Evolutionary conservation across 768 basidiomycete genomes (phyloP).

Genomic region (Scleroderma citrinum): DNA sequence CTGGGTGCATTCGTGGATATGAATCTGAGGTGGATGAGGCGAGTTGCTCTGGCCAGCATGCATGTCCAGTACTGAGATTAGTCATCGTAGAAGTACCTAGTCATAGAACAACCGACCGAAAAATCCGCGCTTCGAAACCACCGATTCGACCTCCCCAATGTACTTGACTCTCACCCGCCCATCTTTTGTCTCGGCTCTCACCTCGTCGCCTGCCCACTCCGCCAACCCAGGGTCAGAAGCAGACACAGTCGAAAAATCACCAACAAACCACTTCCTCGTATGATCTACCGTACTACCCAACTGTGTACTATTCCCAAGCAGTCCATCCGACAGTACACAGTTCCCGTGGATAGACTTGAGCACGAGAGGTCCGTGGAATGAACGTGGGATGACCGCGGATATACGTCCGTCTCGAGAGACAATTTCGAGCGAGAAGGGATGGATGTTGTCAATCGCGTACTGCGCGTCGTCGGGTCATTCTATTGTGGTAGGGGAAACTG

Average conservation of each 20-base stretch:
- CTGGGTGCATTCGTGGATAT: no score
- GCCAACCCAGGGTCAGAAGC: conserved; percentile 6
- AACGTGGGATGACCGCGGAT: conserved; percentile 33
- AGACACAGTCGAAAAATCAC: conserved; percentile 31
- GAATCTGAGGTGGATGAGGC: no score
- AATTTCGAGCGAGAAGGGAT: conserved; percentile 8
- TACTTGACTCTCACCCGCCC: conserved; percentile 35
- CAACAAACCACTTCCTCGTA: conserved; percentile 35
- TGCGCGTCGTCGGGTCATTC: neutral
- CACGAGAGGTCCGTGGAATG: conserved; percentile 35
- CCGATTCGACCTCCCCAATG: conserved; percentile 31
- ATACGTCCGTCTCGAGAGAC: conserved; percentile 28
- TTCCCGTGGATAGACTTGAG: conserved; percentile 23
- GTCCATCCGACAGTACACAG: conserved; percentile 27
- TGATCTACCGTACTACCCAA: conserved; percentile 31
- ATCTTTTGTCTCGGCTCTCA: conserved; percentile 30
- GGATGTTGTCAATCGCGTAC: conserved; percentile 10
- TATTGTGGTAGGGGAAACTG: neutral
- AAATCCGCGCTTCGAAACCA: no score
- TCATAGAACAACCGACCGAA: no score
- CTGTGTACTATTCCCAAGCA: conserved; percentile 25
- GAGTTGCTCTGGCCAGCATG: no score
- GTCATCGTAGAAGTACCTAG: no score
- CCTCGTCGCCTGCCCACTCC: conserved; percentile 37
- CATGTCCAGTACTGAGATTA: no score